These are phyloP conservation scores for Berkeleyomyces rouxiae DNA, from an alignment of 2,329 filamentous ascomycete genomes.

Conservation along the genomic window DNA sequence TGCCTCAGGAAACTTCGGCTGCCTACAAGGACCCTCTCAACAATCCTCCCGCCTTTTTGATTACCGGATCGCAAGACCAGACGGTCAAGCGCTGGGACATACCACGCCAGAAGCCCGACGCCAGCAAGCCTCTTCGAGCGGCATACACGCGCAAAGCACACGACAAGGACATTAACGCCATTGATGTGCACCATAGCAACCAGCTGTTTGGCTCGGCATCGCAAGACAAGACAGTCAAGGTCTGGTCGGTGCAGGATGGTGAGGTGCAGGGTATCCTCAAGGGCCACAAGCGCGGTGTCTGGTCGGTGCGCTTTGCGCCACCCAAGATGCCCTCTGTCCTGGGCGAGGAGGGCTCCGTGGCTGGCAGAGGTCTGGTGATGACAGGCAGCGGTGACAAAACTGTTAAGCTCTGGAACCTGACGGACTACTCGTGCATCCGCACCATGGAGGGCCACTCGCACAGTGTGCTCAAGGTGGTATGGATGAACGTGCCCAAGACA, in stretches of 20 bases:
- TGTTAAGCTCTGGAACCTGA: constrained; percentile 83
- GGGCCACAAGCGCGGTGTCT: constrained; percentile 88
- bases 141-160: constrained; percentile 86
- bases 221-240: constrained; percentile 92
- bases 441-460: constrained; percentile 96
- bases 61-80: constrained; percentile 89
- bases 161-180: constrained; percentile 95
- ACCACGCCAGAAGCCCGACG: constrained; percentile 33
- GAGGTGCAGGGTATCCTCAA: constrained; percentile 81
- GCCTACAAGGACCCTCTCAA: constrained; percentile 58
- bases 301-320: constrained; percentile 84
- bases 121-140: constrained; percentile 39
- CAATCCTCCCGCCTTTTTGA: constrained; percentile 65
- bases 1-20: constrained; percentile 50
- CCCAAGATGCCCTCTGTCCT: constrained; percentile 56
- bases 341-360: constrained; percentile 53
- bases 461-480: constrained; percentile 82
- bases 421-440: constrained; percentile 79
- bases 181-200: constrained; percentile 59
- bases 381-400: constrained; percentile 95
- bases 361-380: constrained; percentile 64
- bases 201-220: constrained; percentile 90
- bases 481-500: constrained; percentile 44
- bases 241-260: constrained; percentile 82
- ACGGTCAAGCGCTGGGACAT: constrained; percentile 93